Conservation (phyloP, 495 filamentous ascomycete genomes). For the Aspergillus coremiiformis region DNA sequence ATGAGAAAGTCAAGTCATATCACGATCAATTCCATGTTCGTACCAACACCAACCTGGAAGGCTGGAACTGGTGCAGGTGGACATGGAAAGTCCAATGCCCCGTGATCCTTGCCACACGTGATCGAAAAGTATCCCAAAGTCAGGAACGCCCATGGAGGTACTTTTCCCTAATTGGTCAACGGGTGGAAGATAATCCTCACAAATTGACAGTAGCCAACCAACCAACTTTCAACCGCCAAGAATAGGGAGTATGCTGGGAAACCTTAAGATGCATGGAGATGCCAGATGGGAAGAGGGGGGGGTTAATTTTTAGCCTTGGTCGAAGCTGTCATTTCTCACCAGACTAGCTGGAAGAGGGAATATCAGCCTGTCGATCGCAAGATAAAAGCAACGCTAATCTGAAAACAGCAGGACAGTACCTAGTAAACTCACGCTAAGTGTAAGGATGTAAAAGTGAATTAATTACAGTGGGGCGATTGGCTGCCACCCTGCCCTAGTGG, state of each 20-base stretch:
- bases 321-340: not conserved
- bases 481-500: not conserved
- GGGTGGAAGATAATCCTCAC: not conserved
- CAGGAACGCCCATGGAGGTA: slow-evolving; percentile 1
- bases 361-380: not conserved
- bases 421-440: not conserved
- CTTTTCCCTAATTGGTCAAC: not conserved
- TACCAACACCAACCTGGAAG: not conserved
- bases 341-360: not conserved
- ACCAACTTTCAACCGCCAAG: not conserved
- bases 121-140: slow-evolving; percentile 6
- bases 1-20: not conserved
- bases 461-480: not conserved
- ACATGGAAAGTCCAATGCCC: not conserved
- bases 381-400: not conserved
- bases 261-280: not conserved
- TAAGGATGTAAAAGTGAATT: not conserved
- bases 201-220: not conserved
- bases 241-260: not conserved
- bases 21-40: not conserved
- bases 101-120: slow-evolving; percentile 4
- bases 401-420: not conserved
- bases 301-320: not conserved
- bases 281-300: no score
- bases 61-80: not conserved